phyloP scores from a whole-genome alignment of 2,329 filamentous ascomycete genomes.

The Tolypocladium ophioglossoides region DNA sequence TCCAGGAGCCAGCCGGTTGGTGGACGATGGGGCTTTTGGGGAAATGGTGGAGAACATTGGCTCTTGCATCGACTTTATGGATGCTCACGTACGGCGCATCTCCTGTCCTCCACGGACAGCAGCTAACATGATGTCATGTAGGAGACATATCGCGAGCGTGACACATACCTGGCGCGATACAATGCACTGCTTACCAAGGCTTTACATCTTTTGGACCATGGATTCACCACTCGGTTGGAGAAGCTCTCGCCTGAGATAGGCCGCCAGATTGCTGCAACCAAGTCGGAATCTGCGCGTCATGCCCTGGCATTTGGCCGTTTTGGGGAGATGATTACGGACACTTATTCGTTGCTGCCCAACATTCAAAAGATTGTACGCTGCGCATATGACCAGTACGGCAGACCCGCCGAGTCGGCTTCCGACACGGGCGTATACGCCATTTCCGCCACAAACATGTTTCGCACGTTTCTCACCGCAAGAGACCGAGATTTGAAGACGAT shows the following conservation, averaged over 20 bases:
- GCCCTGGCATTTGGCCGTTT: constrained; percentile 51
- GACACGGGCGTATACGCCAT: constrained; percentile 42
- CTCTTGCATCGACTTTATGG: constrained; percentile 88
- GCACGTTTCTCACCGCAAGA: constrained; percentile 39
- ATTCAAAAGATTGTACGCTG: constrained; percentile 39
- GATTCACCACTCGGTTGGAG: constrained; percentile 41
- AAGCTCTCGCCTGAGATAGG: constrained; percentile 44
- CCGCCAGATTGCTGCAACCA: constrained; percentile 40
- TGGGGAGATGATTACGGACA: constrained; percentile 46
- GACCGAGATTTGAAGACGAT: constrained; percentile 43
- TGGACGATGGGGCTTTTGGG: constrained; percentile 73
- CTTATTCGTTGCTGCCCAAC: constrained; percentile 45
- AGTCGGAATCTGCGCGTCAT: constrained; percentile 48
- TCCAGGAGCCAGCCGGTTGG: constrained; percentile 75
- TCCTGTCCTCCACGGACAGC: background rate
- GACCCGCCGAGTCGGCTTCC: constrained; percentile 28
- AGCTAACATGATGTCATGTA: constrained; percentile 18
- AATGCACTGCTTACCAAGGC: constrained; percentile 64
- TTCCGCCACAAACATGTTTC: constrained; percentile 43
- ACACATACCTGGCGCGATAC: constrained; percentile 81
- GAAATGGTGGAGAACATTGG: constrained; percentile 84
- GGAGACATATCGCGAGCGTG: constrained; percentile 77
- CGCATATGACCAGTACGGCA: constrained; percentile 42
- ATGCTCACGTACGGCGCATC: constrained; percentile 55
- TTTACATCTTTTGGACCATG: constrained; percentile 50